phyloP scores from a whole-genome alignment of 106 monocot species.

The Alisma plantagoaquatica region DNA sequence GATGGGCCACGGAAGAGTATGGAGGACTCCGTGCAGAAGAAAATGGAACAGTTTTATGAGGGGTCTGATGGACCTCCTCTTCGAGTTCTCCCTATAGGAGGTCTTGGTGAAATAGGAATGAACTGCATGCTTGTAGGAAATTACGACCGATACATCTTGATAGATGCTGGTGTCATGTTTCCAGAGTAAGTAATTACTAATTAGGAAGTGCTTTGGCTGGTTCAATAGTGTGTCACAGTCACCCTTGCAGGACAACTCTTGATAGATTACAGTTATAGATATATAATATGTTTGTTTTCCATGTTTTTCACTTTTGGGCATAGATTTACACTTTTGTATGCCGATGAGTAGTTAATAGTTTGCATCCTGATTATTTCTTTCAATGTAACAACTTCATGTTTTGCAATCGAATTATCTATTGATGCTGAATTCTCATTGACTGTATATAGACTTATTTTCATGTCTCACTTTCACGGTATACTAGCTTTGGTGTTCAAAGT shows the following conservation, averaged over 20 bases:
- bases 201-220: neutral
- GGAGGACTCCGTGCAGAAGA: conserved; percentile 95
- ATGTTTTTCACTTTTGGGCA: neutral
- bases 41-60: conserved; percentile 96
- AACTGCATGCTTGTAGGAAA: conserved; percentile 99
- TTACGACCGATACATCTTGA: conserved; percentile 89
- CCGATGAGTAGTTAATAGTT: too few relatives aligned
- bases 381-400: too few relatives aligned
- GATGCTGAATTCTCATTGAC: too few relatives aligned
- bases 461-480: too few relatives aligned
- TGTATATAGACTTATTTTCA: too few relatives aligned
- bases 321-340: neutral
- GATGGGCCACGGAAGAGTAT: conserved; percentile 78
- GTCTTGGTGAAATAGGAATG: conserved; percentile 98
- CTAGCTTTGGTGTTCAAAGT: too few relatives aligned
- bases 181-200: conserved; percentile 95
- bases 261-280: too few relatives aligned
- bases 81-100: conserved; percentile 93
- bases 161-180: conserved; percentile 98
- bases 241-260: too few relatives aligned
- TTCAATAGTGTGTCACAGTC: too few relatives aligned
- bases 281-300: too few relatives aligned
- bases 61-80: conserved; percentile 90
- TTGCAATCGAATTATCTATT: too few relatives aligned
- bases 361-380: too few relatives aligned